Evolutionary conservation across 352 stramenopile genomes (phyloP).

Genomic region (Halophytophthora batemanensis): DNA sequence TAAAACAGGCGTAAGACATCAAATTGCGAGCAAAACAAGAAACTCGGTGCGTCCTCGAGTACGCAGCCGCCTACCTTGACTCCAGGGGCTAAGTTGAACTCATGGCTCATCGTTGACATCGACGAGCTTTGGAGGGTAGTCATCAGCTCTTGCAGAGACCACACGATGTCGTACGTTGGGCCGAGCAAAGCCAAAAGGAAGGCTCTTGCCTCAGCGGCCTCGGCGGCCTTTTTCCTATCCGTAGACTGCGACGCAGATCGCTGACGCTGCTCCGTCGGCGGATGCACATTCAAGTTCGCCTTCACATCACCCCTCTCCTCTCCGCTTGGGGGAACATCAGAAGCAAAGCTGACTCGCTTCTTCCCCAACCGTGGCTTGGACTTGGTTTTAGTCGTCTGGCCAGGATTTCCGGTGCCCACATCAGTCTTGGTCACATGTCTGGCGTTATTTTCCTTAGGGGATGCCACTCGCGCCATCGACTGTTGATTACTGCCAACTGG

Average conservation of each 20-base stretch:
- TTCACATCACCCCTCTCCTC: no score
- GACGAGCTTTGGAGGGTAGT: constrained; percentile 31
- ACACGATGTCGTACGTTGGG: constrained; percentile 56
- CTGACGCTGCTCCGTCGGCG: no score
- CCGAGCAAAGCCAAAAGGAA: constrained; percentile 59
- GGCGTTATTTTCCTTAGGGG: not conserved
- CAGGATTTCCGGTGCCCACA: not conserved
- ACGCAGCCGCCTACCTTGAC: constrained; percentile 42
- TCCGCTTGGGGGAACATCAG: not conserved
- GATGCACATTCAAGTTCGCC: no score
- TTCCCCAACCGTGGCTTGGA: not conserved
- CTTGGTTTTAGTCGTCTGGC: not conserved
- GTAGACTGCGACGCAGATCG: not conserved
- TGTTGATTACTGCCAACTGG: no score
- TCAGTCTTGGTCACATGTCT: not conserved
- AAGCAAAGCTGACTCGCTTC: constrained; percentile 21
- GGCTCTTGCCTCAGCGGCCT: constrained; percentile 28
- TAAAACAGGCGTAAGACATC: constrained; percentile 8
- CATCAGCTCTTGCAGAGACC: constrained; percentile 43
- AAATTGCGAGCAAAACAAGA: constrained; percentile 2
- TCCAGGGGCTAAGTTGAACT: constrained; percentile 48
- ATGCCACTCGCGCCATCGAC: no score
- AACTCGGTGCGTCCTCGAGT: not conserved
- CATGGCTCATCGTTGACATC: constrained; percentile 51
- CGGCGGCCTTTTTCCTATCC: constrained; percentile 6